These are phyloP conservation scores for Phaseolus coccineus DNA, from an alignment of 331 rosid genomes.

Conservation along the genomic window DNA sequence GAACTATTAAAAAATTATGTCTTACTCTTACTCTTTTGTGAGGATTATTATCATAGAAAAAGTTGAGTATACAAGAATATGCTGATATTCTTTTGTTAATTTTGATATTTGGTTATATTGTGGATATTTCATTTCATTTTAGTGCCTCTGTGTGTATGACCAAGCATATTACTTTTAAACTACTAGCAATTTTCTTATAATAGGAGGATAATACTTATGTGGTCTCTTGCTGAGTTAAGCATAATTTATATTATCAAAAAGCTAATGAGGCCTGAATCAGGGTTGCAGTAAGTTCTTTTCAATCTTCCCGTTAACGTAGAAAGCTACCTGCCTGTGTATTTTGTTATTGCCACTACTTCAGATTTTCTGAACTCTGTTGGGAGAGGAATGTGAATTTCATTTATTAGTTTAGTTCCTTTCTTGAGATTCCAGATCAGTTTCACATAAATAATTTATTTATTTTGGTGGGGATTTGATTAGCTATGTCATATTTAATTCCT, in stretches of 20 bases:
- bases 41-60: background rate
- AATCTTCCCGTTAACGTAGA: slow-evolving; percentile 19
- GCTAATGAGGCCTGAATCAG: background rate
- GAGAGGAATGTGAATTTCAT: slow-evolving; percentile 4
- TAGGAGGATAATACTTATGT: slow-evolving; percentile 1
- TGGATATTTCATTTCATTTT: background rate
- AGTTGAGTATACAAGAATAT: background rate
- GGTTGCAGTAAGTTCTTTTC: slow-evolving; percentile 21
- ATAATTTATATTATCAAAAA: slow-evolving; percentile 27
- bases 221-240: slow-evolving; percentile 22
- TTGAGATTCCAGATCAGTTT: background rate
- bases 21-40: background rate
- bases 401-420: background rate
- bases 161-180: background rate
- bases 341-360: background rate
- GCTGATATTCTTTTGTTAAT: background rate
- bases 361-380: slow-evolving; percentile 12
- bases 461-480: background rate
- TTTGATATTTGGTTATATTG: background rate
- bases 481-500: slow-evolving; percentile 25
- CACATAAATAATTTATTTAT: slow-evolving; percentile 14
- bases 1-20: background rate
- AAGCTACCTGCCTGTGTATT: background rate
- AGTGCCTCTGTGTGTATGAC: background rate
- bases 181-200: background rate